phyloP scores from a whole-genome alignment of 2,329 filamentous ascomycete genomes.

The Nannizziopsis barbatae region DNA sequence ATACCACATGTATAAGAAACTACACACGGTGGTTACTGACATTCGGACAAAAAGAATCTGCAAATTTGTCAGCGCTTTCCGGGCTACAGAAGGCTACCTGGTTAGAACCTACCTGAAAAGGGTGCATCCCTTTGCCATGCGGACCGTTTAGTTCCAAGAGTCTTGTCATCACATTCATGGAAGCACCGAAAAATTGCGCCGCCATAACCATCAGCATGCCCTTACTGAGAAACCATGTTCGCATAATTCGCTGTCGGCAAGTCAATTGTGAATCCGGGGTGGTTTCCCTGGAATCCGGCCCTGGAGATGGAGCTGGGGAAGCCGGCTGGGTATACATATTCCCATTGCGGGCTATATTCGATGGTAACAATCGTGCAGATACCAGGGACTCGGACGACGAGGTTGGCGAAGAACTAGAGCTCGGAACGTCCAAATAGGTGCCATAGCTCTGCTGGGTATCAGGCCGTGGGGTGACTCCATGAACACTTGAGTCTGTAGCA shows the following conservation, averaged over 20 bases:
- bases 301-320: slow-evolving; percentile 3
- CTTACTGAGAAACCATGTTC: slow-evolving; percentile 29
- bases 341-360: background rate
- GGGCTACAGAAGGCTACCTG: background rate
- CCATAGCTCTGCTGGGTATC: background rate
- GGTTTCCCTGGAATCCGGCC: background rate
- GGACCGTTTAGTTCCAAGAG: slow-evolving; percentile 58
- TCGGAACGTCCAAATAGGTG: background rate
- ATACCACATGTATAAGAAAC: slow-evolving; percentile 63
- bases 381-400: slow-evolving; percentile 4
- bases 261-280: background rate
- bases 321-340: background rate
- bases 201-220: slow-evolving; percentile 61
- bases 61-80: slow-evolving; percentile 4
- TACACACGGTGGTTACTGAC: slow-evolving; percentile 57
- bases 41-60: slow-evolving; percentile 69
- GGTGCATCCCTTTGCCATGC: slow-evolving; percentile 61
- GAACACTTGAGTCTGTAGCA: background rate
- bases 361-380: background rate
- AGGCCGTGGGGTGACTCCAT: background rate
- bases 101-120: slow-evolving; percentile 49
- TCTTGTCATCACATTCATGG: slow-evolving; percentile 76
- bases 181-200: slow-evolving; percentile 67
- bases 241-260: background rate
- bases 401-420: background rate